Conservation (phyloP, 148 eudicot genomes). For the Simmondsia chinensis region DNA sequence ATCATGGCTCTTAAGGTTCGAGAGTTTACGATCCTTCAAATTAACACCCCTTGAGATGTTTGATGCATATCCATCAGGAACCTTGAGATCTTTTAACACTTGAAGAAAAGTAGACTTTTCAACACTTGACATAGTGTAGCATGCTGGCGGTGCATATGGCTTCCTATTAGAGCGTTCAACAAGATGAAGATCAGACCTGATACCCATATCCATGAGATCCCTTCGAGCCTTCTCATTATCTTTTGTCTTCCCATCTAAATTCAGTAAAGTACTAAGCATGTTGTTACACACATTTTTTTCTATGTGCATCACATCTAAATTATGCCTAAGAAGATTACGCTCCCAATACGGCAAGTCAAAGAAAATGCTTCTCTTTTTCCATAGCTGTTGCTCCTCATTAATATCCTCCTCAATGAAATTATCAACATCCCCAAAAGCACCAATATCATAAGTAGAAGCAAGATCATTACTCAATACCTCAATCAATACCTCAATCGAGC, state of each 20-base stretch:
- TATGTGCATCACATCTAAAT: not conserved
- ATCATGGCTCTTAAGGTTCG: not conserved
- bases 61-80: constrained; percentile 1
- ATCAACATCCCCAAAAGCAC: not conserved
- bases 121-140: no score
- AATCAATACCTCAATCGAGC: no score
- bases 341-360: no score
- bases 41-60: constrained; percentile 1
- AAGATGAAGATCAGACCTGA: constrained; percentile 1
- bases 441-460: not conserved
- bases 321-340: not conserved
- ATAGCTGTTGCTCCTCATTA: not conserved
- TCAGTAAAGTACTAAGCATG: not conserved
- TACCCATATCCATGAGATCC: not conserved
- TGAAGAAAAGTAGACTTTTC: not conserved
- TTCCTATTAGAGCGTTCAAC: not conserved
- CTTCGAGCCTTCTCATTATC: not conserved
- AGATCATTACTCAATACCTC: no score
- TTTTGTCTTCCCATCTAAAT: not conserved
- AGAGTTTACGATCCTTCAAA: not conserved
- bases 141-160: not conserved
- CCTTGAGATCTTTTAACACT: not conserved
- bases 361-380: constrained; percentile 1
- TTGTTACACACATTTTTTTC: not conserved
- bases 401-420: not conserved